Evolutionary conservation across 768 basidiomycete species (phyloP), one percentile per base, ranked within the genome.

Genomic region (Lactifluus echinatus): DNA sequence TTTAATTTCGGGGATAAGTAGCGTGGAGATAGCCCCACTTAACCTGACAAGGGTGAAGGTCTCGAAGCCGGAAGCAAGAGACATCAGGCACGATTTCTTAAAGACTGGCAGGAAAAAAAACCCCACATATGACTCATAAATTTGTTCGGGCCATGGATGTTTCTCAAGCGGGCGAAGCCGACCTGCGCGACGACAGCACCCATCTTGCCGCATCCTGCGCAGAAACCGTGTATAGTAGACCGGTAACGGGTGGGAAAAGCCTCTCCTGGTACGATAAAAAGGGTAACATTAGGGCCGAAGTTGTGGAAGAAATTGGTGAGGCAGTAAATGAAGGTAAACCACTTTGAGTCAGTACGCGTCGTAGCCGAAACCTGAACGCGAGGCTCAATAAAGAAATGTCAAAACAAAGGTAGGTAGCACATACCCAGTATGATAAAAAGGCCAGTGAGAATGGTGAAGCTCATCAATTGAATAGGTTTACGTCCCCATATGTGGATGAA

Each of bases 281-380:
- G 90, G 0, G 87, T 91, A 0, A 79, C 79, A 63, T 90, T 89
- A 8, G 85, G 87, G 2, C 87, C 89, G 60, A 90, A 92, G 72
- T 92, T 92, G 73, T 89, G 85, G 85, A 91, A 89, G 74, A 90
- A 90, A 68, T 88, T 86, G 64, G 88, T 79, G n/a, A 93, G 74
- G 68, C 88, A 88, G 74, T 92, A 93, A 26, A 89, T 78, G 73
- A 87, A 85, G 48, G 89, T 83, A 68, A 93, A 91, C 2, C 76
- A 87, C 34, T 81, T 80, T 15, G 48, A 75, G 19, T 72, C 68
- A 2, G 68, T 11, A 75, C 63, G 73, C 76, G 66, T 85, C 75
- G 61, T 79, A 89, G 15, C 72, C 84, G 67, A 88, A 89, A 61
- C 87, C 85, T 84, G n/a, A 1, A 17, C 5, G n/a, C 33, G 17